Conservation (phyloP, 2,329 filamentous ascomycete genomes). For the Monosporascus sp. region DNA sequence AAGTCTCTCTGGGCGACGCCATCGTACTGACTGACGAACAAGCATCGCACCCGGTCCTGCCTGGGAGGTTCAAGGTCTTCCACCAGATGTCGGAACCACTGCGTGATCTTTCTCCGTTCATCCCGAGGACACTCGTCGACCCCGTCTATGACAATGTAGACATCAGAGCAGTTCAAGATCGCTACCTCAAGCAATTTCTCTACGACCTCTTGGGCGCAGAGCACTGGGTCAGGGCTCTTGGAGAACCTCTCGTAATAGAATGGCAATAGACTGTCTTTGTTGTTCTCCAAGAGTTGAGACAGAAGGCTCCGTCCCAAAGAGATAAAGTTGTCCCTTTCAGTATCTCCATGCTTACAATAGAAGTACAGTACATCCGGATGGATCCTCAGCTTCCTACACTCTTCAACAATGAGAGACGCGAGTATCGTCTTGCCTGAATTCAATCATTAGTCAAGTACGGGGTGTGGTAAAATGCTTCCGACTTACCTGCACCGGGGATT, state of each 20-base stretch:
- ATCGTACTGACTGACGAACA: slow-evolving; percentile 29
- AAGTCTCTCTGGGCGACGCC: slow-evolving; percentile 20
- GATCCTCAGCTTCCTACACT: slow-evolving; percentile 9
- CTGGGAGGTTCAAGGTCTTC: slow-evolving; percentile 6
- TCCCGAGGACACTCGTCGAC: slow-evolving; percentile 28
- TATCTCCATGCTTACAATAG: slow-evolving; percentile 25
- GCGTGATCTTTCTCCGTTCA: slow-evolving; percentile 21
- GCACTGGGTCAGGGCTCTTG: slow-evolving; percentile 3
- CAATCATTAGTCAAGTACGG: not conserved
- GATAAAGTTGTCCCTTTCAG: slow-evolving; percentile 16
- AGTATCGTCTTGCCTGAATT: slow-evolving; percentile 27
- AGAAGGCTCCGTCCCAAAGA: slow-evolving; percentile 13
- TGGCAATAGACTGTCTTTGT: slow-evolving; percentile 5
- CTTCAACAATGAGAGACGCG: slow-evolving; percentile 25
- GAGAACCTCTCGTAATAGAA: slow-evolving; percentile 8
- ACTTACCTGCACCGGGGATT: slow-evolving; percentile 23
- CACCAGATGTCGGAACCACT: slow-evolving; percentile 18
- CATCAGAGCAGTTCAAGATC: slow-evolving; percentile 15
- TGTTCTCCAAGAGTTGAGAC: slow-evolving; percentile 6
- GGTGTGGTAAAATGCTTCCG: not conserved
- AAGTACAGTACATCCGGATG: slow-evolving; percentile 19
- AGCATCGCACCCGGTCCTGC: slow-evolving; percentile 15
- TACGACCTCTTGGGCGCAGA: slow-evolving; percentile 6
- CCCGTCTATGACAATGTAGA: slow-evolving; percentile 29
- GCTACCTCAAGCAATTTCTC: slow-evolving; percentile 20